Evolutionary conservation across 768 basidiomycete species (phyloP).

Genomic region (Candolleomyces aberdarensis): DNA sequence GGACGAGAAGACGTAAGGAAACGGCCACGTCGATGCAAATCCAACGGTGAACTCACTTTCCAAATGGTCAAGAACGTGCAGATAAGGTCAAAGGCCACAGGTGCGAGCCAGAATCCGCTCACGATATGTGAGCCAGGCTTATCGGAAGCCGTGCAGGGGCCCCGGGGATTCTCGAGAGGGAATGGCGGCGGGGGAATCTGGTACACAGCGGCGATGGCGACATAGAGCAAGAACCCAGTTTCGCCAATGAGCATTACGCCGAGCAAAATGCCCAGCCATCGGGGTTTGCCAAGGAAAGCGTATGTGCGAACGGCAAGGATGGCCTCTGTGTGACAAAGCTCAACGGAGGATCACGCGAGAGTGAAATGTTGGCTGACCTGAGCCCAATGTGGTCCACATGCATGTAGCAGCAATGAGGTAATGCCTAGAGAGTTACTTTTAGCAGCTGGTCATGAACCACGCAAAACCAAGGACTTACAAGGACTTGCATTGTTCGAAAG

Average conservation of each 20-base stretch:
- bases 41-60: constrained; percentile 3
- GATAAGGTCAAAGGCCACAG: constrained; percentile 13
- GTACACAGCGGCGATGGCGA: constrained; percentile 12
- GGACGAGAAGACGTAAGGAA: not conserved
- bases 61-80: constrained; percentile 11
- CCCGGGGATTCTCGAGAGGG: constrained; percentile 2
- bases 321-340: constrained; percentile 6
- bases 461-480: constrained; percentile 1
- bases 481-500: constrained; percentile 10
- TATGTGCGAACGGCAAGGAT: constrained; percentile 14
- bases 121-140: constrained; percentile 14
- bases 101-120: constrained; percentile 15
- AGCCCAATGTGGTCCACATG: constrained; percentile 14
- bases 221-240: constrained; percentile 13
- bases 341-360: not conserved
- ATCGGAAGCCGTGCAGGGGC: constrained; percentile 14
- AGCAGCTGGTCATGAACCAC: not conserved
- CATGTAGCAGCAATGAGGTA: constrained; percentile 16
- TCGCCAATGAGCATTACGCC: constrained; percentile 8
- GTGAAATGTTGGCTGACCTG: constrained; percentile 1
- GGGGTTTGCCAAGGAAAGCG: constrained; percentile 14
- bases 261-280: constrained; percentile 7
- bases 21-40: not conserved
- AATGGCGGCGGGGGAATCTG: constrained; percentile 11
- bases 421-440: constrained; percentile 2